These are phyloP conservation scores for Quercus ilex DNA, from an alignment of 306 rosid species.

Conservation along the genomic window DNA sequence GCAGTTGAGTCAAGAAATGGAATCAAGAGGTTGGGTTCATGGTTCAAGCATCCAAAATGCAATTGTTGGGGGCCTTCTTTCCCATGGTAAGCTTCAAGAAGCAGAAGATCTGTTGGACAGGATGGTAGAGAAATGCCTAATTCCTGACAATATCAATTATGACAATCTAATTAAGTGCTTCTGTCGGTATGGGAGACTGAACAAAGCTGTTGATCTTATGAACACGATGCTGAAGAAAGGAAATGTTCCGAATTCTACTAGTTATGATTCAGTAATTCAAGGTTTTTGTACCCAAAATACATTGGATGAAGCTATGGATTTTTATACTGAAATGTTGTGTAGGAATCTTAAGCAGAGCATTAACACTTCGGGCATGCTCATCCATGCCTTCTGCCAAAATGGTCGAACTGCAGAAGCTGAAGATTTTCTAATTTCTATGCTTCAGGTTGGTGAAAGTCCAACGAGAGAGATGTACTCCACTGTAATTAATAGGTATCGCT, in stretches of 20 bases:
- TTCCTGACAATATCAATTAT: constrained; percentile 61
- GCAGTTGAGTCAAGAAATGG: constrained; percentile 67
- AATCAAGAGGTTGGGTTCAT: constrained; percentile 62
- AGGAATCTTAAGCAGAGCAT: constrained; percentile 56
- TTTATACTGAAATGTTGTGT: constrained; percentile 64
- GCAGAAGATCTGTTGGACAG: constrained; percentile 65
- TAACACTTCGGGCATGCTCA: constrained; percentile 44
- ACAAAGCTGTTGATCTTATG: constrained; percentile 61
- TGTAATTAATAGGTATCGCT: constrained; percentile 49
- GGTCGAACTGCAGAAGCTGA: constrained; percentile 72
- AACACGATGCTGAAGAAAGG: constrained; percentile 70
- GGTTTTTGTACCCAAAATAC: constrained; percentile 48
- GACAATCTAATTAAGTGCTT: constrained; percentile 60
- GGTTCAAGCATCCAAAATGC: constrained; percentile 59
- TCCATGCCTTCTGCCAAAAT: constrained; percentile 45
- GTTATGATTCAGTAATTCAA: constrained; percentile 63
- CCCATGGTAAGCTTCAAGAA: constrained; percentile 53
- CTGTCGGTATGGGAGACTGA: constrained; percentile 53
- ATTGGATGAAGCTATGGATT: constrained; percentile 54
- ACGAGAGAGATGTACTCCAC: constrained; percentile 54
- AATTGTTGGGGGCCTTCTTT: constrained; percentile 56
- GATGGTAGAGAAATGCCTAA: constrained; percentile 54
- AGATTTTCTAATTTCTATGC: constrained; percentile 45
- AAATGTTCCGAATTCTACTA: constrained; percentile 49
- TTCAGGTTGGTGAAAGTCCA: constrained; percentile 53